Evolutionary conservation across 164 flowering plant species (phyloP).

Genomic region (Buxus sempervirens): DNA sequence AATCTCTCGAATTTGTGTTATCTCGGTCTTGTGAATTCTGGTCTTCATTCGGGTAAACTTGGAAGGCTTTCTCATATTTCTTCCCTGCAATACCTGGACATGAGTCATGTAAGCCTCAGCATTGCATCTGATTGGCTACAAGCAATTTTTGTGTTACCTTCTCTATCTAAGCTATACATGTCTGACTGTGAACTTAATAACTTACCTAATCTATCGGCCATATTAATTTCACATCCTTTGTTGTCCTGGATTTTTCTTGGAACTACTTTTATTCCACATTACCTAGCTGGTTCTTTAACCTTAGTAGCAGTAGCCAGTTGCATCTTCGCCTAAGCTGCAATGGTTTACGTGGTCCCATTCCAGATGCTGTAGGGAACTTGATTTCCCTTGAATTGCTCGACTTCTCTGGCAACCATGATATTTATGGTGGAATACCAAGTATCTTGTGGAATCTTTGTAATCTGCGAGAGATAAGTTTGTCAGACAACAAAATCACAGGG

Average conservation of each 20-base stretch:
- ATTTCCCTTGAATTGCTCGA: not conserved
- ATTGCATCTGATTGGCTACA: not conserved
- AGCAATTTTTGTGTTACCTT: not conserved
- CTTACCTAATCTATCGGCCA: no score
- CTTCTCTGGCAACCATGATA: not conserved
- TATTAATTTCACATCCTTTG: no score
- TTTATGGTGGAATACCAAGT: no score
- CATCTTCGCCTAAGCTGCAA: not conserved
- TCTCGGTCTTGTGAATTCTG: not conserved
- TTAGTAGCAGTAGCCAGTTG: no score
- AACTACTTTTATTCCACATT: no score
- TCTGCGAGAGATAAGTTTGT: no score
- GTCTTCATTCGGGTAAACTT: not conserved
- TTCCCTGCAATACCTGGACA: constrained; percentile 9
- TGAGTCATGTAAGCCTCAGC: constrained; percentile 2
- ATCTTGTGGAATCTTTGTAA: no score
- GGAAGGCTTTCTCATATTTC: constrained; percentile 14
- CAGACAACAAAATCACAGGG: no score
- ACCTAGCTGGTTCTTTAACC: no score
- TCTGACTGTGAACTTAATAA: not conserved
- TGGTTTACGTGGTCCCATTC: not conserved
- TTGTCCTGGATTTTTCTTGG: no score
- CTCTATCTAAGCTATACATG: not conserved
- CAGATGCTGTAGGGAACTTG: not conserved
- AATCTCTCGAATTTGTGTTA: constrained; percentile 5